These are phyloP conservation scores for Zangia roseola DNA, from an alignment of 768 basidiomycete genomes.

Conservation along the genomic window DNA sequence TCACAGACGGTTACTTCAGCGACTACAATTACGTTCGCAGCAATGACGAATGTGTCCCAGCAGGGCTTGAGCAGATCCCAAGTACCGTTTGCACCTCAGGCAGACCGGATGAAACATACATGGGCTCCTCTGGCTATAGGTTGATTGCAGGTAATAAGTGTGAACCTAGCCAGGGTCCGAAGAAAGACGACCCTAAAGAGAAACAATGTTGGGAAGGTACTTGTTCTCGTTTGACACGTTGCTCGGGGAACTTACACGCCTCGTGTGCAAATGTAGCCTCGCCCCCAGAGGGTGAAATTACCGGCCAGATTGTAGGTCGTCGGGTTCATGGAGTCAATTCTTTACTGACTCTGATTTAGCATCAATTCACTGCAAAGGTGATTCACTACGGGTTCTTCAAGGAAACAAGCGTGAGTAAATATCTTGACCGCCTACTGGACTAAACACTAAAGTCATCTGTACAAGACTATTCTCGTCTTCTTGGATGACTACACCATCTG, in stretches of 20 bases:
- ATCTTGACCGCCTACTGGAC: not conserved
- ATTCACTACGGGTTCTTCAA: slow-evolving; percentile 84
- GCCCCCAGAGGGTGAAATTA: slow-evolving; percentile 74
- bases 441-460: slow-evolving; percentile 1
- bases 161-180: slow-evolving; percentile 48
- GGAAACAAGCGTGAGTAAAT: slow-evolving; percentile 57
- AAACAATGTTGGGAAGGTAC: slow-evolving; percentile 81
- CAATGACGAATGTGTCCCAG: slow-evolving; percentile 73
- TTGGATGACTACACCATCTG: slow-evolving; percentile 76
- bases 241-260: not conserved
- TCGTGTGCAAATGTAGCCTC: slow-evolving; percentile 47
- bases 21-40: slow-evolving; percentile 88
- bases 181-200: slow-evolving; percentile 64
- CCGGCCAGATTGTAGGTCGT: slow-evolving; percentile 66
- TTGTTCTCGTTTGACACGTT: not conserved
- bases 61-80: slow-evolving; percentile 86
- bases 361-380: slow-evolving; percentile 62
- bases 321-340: not conserved
- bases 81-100: slow-evolving; percentile 60
- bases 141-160: slow-evolving; percentile 94
- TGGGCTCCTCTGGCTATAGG: slow-evolving; percentile 90
- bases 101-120: slow-evolving; percentile 57
- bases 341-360: slow-evolving; percentile 41
- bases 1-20: slow-evolving; percentile 37
- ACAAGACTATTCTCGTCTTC: slow-evolving; percentile 78